Percentiles rank a stretch among this genome's conserved stretches.
Conservation (phyloP, 257 asterid genomes). For the Gardenia jasminoides region DNA sequence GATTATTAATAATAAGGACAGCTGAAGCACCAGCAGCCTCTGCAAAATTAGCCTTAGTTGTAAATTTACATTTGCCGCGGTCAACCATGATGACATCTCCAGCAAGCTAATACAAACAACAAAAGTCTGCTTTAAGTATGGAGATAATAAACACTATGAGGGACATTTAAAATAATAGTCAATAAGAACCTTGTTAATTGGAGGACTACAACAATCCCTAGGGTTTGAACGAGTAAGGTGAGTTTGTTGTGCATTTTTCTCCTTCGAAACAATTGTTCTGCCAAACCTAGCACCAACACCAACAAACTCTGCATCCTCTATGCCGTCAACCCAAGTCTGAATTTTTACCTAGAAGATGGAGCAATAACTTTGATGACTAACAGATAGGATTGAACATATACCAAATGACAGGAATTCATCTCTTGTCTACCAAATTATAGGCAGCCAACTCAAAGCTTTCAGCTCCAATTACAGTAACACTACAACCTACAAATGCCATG, state of each 20-base stretch:
- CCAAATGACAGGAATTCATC: background rate
- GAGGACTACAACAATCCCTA: slow-evolving; percentile 65
- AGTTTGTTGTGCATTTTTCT: slow-evolving; percentile 74
- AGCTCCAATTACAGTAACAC: background rate
- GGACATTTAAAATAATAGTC: background rate
- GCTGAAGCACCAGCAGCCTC: slow-evolving; percentile 97
- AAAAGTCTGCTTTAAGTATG: slow-evolving; percentile 10
- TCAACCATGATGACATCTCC: slow-evolving; percentile 85
- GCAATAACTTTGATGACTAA: background rate
- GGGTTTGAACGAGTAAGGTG: slow-evolving; percentile 64
- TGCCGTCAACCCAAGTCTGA: slow-evolving; percentile 83
- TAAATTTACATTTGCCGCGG: slow-evolving; percentile 84
- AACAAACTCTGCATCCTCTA: slow-evolving; percentile 73
- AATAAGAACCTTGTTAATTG: slow-evolving; percentile 53
- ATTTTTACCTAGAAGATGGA: slow-evolving; percentile 63
- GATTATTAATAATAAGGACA: slow-evolving; percentile 74
- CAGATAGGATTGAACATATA: background rate
- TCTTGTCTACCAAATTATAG: background rate
- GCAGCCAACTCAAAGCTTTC: background rate
- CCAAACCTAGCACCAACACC: slow-evolving; percentile 98
- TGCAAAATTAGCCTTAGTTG: slow-evolving; percentile 70
- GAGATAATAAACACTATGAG: background rate
- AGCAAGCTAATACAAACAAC: slow-evolving; percentile 44
- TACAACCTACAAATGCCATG: background rate
- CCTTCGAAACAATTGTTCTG: slow-evolving; percentile 69